These are phyloP conservation scores for Epithemia pelagica DNA, from an alignment of 108 stramenopile genomes.

Conservation along the genomic window DNA sequence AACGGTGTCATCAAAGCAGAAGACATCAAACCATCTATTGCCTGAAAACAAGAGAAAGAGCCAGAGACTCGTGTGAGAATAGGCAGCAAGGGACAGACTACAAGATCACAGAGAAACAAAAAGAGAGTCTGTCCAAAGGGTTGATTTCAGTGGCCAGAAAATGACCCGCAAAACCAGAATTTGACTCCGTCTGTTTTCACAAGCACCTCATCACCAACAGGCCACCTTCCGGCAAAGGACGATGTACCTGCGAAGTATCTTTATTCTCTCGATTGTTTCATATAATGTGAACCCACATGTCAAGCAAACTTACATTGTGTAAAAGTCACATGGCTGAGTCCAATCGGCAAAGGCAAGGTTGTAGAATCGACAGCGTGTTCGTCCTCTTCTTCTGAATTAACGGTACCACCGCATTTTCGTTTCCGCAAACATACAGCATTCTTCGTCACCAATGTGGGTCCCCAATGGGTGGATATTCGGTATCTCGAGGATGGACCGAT, in stretches of 20 bases:
- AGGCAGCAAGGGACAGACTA: too few relatives aligned
- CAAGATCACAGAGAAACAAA: too few relatives aligned
- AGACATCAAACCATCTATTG: too few relatives aligned
- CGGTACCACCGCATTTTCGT: neutral
- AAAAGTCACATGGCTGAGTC: too few relatives aligned
- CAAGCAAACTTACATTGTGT: neutral
- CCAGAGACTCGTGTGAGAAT: too few relatives aligned
- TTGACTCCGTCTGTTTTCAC: slow-evolving; percentile 52
- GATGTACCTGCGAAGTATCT: slow-evolving; percentile 25
- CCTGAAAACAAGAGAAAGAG: too few relatives aligned
- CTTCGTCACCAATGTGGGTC: too few relatives aligned
- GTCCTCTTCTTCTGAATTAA: neutral
- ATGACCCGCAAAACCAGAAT: slow-evolving; percentile 38
- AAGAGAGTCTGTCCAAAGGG: slow-evolving; percentile 14
- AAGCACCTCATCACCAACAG: slow-evolving; percentile 26
- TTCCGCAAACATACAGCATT: too few relatives aligned
- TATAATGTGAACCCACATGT: neutral
- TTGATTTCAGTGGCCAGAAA: slow-evolving; percentile 22
- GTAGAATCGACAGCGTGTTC: too few relatives aligned
- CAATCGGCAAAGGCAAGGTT: too few relatives aligned
- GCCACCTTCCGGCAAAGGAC: slow-evolving; percentile 39
- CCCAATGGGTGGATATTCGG: slow-evolving; percentile 1
- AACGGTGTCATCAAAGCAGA: too few relatives aligned
- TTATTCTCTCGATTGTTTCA: slow-evolving; percentile 23
- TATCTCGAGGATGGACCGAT: neutral